Percentiles rank a stretch among this genome's conserved stretches.
Conservation (phyloP, 2,329 filamentous ascomycete genomes). For the Cladophialophora immunda region DNA sequence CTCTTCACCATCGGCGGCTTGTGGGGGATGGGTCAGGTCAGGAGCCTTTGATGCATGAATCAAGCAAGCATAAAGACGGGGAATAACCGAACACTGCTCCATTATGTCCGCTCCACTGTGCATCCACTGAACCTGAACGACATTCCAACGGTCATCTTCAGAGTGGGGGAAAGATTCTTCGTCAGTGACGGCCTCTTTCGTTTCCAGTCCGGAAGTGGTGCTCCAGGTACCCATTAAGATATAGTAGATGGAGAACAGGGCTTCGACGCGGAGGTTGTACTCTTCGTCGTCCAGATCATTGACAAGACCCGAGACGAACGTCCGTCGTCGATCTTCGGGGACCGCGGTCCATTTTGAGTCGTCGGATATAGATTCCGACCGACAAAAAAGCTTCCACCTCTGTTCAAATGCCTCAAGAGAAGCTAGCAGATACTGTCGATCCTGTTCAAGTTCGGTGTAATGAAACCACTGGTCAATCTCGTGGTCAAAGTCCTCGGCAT, state of each 20-base stretch:
- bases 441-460: constrained; percentile 76
- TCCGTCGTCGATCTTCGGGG: constrained; percentile 59
- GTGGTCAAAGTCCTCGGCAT: constrained; percentile 77
- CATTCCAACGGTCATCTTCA: constrained; percentile 56
- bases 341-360: constrained; percentile 72
- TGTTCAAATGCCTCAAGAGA: constrained; percentile 80
- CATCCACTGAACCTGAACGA: constrained; percentile 58
- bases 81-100: constrained; percentile 48
- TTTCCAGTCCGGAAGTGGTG: constrained; percentile 65
- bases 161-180: constrained; percentile 47
- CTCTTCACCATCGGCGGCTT: constrained; percentile 24
- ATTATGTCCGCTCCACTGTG: constrained; percentile 52
- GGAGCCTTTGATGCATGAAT: constrained; percentile 50
- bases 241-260: constrained; percentile 58
- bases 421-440: constrained; percentile 79
- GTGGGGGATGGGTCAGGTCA: constrained; percentile 27
- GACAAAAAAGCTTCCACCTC: constrained; percentile 71
- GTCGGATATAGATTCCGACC: constrained; percentile 50
- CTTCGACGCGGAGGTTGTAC: constrained; percentile 53
- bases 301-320: constrained; percentile 52
- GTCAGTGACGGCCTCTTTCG: constrained; percentile 13
- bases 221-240: constrained; percentile 75
- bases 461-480: constrained; percentile 98
- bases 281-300: constrained; percentile 50
- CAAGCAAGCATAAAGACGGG: constrained; percentile 49